Evolutionary conservation across 495 filamentous ascomycete genomes (phyloP).

Genomic region (Penicillium paradoxum): DNA sequence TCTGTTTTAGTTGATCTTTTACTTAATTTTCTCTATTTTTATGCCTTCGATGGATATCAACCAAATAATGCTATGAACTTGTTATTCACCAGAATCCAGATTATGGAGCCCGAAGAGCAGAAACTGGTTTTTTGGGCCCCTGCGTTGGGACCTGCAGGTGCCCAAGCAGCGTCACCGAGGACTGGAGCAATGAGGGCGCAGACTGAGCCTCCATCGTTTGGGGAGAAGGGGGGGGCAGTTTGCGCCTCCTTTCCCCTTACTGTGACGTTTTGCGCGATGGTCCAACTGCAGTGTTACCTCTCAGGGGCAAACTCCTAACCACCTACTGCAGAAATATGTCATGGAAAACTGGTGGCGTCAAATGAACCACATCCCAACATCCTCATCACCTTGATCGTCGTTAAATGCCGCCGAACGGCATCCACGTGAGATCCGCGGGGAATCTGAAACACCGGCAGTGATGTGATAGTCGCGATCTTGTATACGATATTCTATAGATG

Average conservation of each 20-base stretch:
- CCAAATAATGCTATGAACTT: background rate
- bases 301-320: background rate
- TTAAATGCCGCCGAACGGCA: slow-evolving; percentile 24
- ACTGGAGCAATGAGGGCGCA: slow-evolving; percentile 3
- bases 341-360: slow-evolving; percentile 5
- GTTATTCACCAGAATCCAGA: background rate
- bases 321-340: background rate
- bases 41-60: background rate
- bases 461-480: slow-evolving; percentile 4
- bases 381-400: slow-evolving; percentile 13
- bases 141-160: slow-evolving; percentile 15
- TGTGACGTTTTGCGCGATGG: background rate
- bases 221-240: no score
- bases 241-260: slow-evolving; percentile 13
- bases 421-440: slow-evolving; percentile 29
- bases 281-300: background rate
- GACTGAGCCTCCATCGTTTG: background rate
- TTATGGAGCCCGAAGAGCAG: background rate
- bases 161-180: slow-evolving; percentile 1
- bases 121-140: slow-evolving; percentile 15
- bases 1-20: background rate
- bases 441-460: slow-evolving; percentile 23
- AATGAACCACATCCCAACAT: background rate
- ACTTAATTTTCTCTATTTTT: background rate
- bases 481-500: background rate